Evolutionary conservation across 2,329 filamentous ascomycete species (phyloP).

Genomic region (Fusarium keratoplasticum): DNA sequence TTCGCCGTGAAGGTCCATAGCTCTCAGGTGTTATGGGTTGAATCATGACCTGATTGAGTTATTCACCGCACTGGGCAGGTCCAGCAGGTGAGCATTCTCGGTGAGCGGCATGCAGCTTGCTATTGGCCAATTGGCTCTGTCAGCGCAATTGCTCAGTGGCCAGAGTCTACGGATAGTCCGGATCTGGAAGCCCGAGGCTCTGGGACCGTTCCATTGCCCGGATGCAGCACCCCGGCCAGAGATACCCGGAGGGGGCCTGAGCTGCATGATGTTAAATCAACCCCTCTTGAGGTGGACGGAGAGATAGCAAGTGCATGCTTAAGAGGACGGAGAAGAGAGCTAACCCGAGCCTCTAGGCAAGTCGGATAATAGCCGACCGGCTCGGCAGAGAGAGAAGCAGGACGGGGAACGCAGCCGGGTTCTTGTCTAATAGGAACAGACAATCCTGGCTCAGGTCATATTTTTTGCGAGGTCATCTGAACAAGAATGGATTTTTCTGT

Average conservation of each 20-base stretch:
- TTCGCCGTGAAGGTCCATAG: neutral
- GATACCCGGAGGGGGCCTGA: conserved; percentile 8
- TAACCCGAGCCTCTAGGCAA: neutral
- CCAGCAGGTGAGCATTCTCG: conserved; percentile 29
- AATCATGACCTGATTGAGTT: neutral
- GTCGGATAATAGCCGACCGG: neutral
- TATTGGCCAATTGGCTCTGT: conserved; percentile 39
- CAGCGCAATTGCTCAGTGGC: conserved; percentile 5
- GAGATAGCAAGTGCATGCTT: conserved; percentile 5
- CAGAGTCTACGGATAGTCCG: conserved; percentile 36
- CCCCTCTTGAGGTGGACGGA: conserved; percentile 25
- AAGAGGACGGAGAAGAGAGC: neutral
- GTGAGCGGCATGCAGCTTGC: conserved; percentile 22
- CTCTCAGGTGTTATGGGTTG: neutral
- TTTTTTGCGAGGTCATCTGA: conserved; percentile 42
- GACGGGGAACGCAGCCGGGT: neutral
- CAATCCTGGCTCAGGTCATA: conserved; percentile 26
- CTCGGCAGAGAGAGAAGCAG: neutral
- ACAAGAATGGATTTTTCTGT: conserved; percentile 32
- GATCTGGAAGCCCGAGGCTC: conserved; percentile 44
- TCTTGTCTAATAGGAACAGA: conserved; percentile 10
- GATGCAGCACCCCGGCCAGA: conserved; percentile 30
- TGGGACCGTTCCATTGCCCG: conserved; percentile 32
- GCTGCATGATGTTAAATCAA: conserved; percentile 31
- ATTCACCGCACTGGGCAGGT: conserved; percentile 24